Percentiles rank a stretch among this genome's conserved stretches.
Conservation (phyloP, 371 early-diverging fungal species). For the Batrachochytrium dendrobatidis region DNA sequence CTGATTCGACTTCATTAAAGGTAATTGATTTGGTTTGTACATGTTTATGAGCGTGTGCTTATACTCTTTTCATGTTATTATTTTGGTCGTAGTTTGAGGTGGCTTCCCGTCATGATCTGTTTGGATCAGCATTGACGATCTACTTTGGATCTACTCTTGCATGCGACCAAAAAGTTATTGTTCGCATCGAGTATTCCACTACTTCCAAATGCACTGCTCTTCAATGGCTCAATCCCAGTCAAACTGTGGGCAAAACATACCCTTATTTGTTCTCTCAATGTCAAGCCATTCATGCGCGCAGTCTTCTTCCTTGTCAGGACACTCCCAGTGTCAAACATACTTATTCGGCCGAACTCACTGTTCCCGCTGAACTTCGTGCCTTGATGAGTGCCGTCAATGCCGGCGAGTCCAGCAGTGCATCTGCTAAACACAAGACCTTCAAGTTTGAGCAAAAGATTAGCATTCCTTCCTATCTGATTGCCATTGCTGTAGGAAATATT, state of each 20-base stretch:
- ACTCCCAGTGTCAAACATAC: constrained; percentile 87
- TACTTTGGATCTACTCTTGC: constrained; percentile 32
- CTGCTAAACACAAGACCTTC: constrained; percentile 21
- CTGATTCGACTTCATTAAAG: constrained; percentile 7
- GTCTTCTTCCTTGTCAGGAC: constrained; percentile 81
- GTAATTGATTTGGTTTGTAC: neutral
- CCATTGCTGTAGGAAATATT: constrained; percentile 86
- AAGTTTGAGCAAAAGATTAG: constrained; percentile 33
- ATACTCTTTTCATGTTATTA: neutral
- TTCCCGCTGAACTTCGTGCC: constrained; percentile 58
- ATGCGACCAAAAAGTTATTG: constrained; percentile 26
- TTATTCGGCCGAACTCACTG: constrained; percentile 69
- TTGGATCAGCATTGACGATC: constrained; percentile 72
- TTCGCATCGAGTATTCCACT: constrained; percentile 72
- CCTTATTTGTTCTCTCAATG: constrained; percentile 96
- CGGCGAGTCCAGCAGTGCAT: constrained; percentile 22
- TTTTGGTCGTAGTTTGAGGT: constrained; percentile 41
- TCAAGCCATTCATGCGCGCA: constrained; percentile 90
- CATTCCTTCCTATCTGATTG: constrained; percentile 80
- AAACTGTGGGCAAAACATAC: constrained; percentile 87
- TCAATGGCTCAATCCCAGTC: constrained; percentile 83
- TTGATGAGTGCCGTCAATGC: constrained; percentile 39
- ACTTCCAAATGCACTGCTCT: constrained; percentile 75
- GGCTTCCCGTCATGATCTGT: constrained; percentile 51
- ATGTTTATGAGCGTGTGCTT: neutral